Base-by-base conservation (phyloP, 2,329 filamentous ascomycete species). In the Pestalotiopsis sp. region DNA sequence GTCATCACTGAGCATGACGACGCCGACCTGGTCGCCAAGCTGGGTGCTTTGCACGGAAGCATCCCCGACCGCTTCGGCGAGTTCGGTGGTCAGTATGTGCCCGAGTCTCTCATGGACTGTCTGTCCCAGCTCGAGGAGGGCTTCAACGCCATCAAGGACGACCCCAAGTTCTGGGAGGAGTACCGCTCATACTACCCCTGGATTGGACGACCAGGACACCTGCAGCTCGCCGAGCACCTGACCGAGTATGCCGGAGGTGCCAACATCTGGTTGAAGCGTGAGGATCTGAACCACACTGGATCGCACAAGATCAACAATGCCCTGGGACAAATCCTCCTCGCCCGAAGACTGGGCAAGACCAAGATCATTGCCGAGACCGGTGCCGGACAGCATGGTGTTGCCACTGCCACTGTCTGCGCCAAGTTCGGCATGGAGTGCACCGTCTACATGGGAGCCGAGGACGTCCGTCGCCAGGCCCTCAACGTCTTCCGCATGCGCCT, bases 281-380 rank as follows among this genome's bases (percentile, higher is more conserved):
- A 99, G 83, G 96, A 99, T 79, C 85, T 98, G 68, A 98, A 98
- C 83, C 96, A 99, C 80, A 98, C 96, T 9, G 96, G 96, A 73
- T 97, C 93, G 71, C 96, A 99, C 87, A 99, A 99, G 88, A 98
- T 99, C 86, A 99, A 99, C 86, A 99, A 99, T 77, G 96, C 96
- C 0, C 85, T 99, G 9, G 96, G 96, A 2, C 96, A 99, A 81
- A 90, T 98, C 63, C 88, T 99, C 14, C 84, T 99, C 52, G 96
- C 96, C 1, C 88, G 88, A 75, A 87, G 94, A 71, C 83, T 99
- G 63, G 96, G 96, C 65, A 99, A 99, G 88, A 98, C 91, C 5
- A 92, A 94, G 80, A 98, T 99, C 76, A 99, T 99, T 75, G 96
- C 96, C 63, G 96, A 99, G 84, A 99, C 96, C 17, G 96, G 96